phyloP scores from a whole-genome alignment of 805 yeast species.

The Kodamaea hsintzibuensis region DNA sequence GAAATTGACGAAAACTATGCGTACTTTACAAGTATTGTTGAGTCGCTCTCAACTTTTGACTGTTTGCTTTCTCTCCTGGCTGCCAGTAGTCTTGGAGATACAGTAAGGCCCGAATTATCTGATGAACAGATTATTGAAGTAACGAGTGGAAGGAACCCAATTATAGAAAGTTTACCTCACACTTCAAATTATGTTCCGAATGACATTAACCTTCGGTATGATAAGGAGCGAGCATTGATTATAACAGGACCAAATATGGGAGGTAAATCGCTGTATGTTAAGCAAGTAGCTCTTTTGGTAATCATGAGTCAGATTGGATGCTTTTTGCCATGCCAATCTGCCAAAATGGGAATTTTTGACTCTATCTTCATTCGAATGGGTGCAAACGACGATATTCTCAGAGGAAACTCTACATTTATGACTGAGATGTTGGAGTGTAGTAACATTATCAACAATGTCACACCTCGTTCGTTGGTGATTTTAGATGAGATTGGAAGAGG shows the following conservation, averaged over 20 bases:
- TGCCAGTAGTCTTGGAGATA: conserved; percentile 48
- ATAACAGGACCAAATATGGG: conserved; percentile 92
- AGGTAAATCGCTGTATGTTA: conserved; percentile 76
- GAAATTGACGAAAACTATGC: conserved; percentile 32
- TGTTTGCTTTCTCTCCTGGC: conserved; percentile 67
- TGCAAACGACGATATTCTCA: conserved; percentile 73
- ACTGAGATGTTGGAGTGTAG: conserved; percentile 71
- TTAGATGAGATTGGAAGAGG: conserved; percentile 85
- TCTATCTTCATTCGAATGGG: conserved; percentile 83
- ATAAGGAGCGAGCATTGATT: conserved; percentile 53
- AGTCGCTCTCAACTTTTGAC: conserved; percentile 57
- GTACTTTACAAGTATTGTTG: conserved; percentile 40
- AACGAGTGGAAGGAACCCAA: conserved; percentile 63
- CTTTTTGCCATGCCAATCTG: conserved; percentile 66
- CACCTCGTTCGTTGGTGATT: conserved; percentile 59
- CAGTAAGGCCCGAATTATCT: conserved; percentile 51
- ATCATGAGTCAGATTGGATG: conserved; percentile 80
- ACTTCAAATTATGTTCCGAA: conserved; percentile 61
- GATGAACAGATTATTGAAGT: conserved; percentile 47
- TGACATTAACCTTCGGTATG: conserved; percentile 50
- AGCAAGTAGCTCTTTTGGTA: conserved; percentile 68
- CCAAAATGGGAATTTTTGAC: conserved; percentile 68
- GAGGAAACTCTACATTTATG: conserved; percentile 82
- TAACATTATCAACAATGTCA: conserved; percentile 52
- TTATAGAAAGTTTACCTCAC: conserved; percentile 50